Evolutionary conservation across 306 rosid genomes (phyloP), one percentile per base, ranked within the genome.

Genomic region (Lupinus albus): DNA sequence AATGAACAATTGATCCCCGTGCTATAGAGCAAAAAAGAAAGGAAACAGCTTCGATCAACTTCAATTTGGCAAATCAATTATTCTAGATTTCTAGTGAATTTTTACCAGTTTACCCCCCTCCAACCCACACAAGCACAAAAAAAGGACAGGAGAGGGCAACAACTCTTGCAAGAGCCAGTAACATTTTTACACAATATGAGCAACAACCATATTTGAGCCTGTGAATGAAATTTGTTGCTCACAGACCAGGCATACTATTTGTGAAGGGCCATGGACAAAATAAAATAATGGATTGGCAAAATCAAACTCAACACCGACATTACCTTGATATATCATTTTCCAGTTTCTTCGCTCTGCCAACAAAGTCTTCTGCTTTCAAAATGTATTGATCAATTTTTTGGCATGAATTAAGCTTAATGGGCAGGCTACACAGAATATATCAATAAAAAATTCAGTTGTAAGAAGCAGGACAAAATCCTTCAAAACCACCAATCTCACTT

Each of bases 321-420:
- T 81, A 92, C 98, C 98, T 92, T 79, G 77, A 81, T 47, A 87
- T 58, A 57, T 89, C 91, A 72, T 69, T 86, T 85, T 89, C 95
- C 79, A 92, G 78, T 81, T 86, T 89, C 84, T 68, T 88, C 18
- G 77, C 85, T 76, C 89, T 79, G 15, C 69, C 81, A 69, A 74
- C 71, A 15, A 83, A 82, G 64, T 77, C 85, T 77, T 84, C 93
- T 59, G 79, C 87, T 74, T 89, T 85, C 63, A 61, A 75, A 68
- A 78, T 73, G 84, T 67, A 66, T 50, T 39, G 76, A 68, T 81
- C 83, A 54, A 64, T 62, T 83, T 72, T 83, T 61, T 65, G 84
- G 9, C 81, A 60, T 15, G 80, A 53, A 67, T 74, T 80, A 69
- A 66, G 84, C 76, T 79, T 84, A 48, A 80, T 86, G 0, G 82